A percentile compares a stretch with the other conserved stretches of the same genome.
Evolutionary conservation across 306 rosid genomes (phyloP).

Genomic region (Vicia villosa): DNA sequence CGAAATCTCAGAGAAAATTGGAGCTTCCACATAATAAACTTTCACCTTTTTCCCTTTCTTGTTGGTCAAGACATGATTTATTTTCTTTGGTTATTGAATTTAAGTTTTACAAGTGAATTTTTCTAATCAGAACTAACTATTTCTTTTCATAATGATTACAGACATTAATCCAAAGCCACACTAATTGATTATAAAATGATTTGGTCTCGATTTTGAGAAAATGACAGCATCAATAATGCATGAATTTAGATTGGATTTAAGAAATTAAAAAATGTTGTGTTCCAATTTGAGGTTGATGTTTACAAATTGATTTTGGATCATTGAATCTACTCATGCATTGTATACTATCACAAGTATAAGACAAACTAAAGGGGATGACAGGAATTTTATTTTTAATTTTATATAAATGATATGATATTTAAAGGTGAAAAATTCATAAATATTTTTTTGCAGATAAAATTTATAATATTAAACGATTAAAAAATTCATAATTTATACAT

Average conservation of each 20-base stretch:
- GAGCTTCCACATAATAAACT: slow-evolving; percentile 35
- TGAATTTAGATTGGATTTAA: background rate
- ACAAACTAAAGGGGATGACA: no score
- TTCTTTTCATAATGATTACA: background rate
- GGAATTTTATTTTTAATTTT: no score
- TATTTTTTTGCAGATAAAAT: no score
- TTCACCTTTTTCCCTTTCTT: background rate
- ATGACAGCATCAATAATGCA: slow-evolving; percentile 15
- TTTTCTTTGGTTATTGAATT: slow-evolving; percentile 14
- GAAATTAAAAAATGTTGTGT: background rate
- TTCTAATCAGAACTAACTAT: background rate
- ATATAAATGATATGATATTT: no score
- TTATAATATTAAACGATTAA: no score
- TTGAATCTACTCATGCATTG: background rate
- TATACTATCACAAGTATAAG: background rate
- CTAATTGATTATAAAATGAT: background rate
- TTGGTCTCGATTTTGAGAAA: background rate
- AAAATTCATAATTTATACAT: no score
- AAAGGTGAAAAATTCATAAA: no score
- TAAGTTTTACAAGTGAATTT: slow-evolving; percentile 13
- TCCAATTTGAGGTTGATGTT: background rate
- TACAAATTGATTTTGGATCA: background rate
- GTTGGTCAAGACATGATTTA: background rate
- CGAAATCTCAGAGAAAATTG: slow-evolving; percentile 47
- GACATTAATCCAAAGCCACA: no score